phyloP scores from a whole-genome alignment of 306 rosid species.

The Canavalia gladiata region DNA sequence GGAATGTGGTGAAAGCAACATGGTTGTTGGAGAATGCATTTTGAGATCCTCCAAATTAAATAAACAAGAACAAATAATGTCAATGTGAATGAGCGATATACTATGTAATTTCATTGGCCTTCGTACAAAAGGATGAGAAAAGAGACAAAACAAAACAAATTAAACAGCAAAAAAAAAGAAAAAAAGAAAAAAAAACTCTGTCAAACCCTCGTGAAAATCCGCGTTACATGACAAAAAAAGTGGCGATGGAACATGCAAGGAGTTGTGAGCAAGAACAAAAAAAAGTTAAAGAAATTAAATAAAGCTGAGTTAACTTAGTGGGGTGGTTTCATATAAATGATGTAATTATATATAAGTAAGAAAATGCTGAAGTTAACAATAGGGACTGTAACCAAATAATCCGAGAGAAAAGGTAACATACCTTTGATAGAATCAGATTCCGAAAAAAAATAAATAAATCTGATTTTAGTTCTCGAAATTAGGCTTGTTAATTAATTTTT shows the following conservation, averaged over 20 bases:
- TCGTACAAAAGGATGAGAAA: conserved; percentile 19
- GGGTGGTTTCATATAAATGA: conserved; percentile 15
- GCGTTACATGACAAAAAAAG: conserved; percentile 66
- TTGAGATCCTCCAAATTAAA: no score
- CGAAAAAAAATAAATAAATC: not conserved
- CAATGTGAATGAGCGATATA: conserved; percentile 13
- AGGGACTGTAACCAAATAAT: conserved; percentile 23
- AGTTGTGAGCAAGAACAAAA: conserved; percentile 1
- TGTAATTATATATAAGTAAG: conserved; percentile 20
- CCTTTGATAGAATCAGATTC: conserved; percentile 7
- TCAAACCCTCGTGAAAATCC: conserved; percentile 59
- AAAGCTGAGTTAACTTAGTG: conserved; percentile 3
- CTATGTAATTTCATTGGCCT: conserved; percentile 21
- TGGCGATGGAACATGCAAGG: conserved; percentile 50
- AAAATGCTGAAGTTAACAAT: conserved; percentile 5
- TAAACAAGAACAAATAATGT: not conserved
- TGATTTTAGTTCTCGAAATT: not conserved
- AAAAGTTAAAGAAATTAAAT: not conserved
- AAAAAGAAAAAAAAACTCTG: conserved; percentile 37
- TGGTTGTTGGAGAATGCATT: no score
- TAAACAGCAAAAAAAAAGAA: not conserved
- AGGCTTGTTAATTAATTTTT: not conserved
- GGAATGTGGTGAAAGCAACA: conserved; percentile 18
- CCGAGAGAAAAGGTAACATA: not conserved
- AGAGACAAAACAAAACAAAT: conserved; percentile 2